phyloP scores from a whole-genome alignment of 805 yeast genomes.

The Candida pseudofarinosa region DNA sequence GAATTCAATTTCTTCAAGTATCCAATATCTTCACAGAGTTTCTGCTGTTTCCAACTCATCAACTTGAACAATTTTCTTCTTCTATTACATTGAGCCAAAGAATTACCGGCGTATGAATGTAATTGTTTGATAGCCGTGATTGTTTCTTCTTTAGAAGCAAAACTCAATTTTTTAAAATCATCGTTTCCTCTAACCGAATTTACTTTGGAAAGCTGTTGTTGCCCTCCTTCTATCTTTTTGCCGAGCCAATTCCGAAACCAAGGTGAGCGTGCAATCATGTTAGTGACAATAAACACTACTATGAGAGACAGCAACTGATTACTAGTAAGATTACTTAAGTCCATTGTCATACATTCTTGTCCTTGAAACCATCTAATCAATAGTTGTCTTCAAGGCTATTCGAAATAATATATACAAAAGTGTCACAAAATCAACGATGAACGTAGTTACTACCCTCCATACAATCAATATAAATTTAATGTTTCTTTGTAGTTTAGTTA shows the following conservation, averaged over 20 bases:
- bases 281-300: constrained; percentile 26
- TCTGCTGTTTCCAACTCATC: constrained; percentile 56
- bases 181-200: constrained; percentile 5
- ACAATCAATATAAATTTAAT: background rate
- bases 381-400: too few species aligned
- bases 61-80: constrained; percentile 40
- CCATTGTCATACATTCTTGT: constrained; percentile 1
- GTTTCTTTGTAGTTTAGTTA: too few species aligned
- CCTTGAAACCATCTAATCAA: too few species aligned
- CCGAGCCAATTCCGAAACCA: constrained; percentile 14
- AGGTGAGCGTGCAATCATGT: constrained; percentile 28
- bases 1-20: constrained; percentile 49
- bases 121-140: constrained; percentile 44
- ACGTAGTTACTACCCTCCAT: background rate
- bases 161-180: constrained; percentile 13
- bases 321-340: constrained; percentile 8
- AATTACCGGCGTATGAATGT: constrained; percentile 37
- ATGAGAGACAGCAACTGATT: constrained; percentile 26
- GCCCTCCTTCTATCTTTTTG: constrained; percentile 1
- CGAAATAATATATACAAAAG: too few species aligned
- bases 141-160: constrained; percentile 25
- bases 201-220: background rate
- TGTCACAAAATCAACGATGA: background rate
- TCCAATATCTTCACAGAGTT: constrained; percentile 47
- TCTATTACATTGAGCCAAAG: constrained; percentile 43